Evolutionary conservation across 108 stramenopile genomes (phyloP), one percentile per base, ranked within the genome.

Genomic region (Thalassiosira profunda): DNA sequence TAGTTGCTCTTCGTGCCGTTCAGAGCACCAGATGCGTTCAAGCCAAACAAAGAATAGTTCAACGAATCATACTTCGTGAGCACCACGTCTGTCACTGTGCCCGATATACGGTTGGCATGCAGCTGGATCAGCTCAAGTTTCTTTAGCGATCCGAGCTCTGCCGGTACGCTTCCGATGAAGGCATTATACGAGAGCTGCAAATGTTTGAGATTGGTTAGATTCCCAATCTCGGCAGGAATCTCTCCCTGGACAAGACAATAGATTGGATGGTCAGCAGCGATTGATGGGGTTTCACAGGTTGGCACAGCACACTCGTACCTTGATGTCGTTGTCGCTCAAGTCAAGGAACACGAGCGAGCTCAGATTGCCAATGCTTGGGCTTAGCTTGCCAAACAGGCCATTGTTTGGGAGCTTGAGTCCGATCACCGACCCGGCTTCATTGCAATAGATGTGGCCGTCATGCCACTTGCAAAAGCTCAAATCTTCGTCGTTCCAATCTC

Each of bases 171-270:
- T 6, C 75, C 76, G 0, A 51, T 78, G 35, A 90, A 76, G 2
- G 63, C 74, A 43, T 83, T 91, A 38, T 86, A 67, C 40, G 67
- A 65, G 8, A 93, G 52, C 9, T 55, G 51, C 9, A 92, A 43
- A 5, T 62, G 59, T 17, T 66, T 43, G 28, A 92, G 82, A 15
- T 72, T 48, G 8, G 65, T 44, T 8, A 89, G 42, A 1, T 60
- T 23, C 1, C 77, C 84, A 49, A 93, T 79, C 15, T 71, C 64
- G 0, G 38, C 7, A 21, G 92, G 92, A 24, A 93, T 33, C 3
- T 79, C 33, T 20, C 91, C 91, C 61, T 72, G 42, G 57, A n/a
- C 31, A 53, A 36, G 6, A 15, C 6, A 52, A 31, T 52, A 20
- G 51, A 23, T 28, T n/a, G 14, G n/a, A 24, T 7, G 0, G n/a